These are phyloP conservation scores for Populus simonii DNA, from an alignment of 345 rosid genomes.

Conservation along the genomic window DNA sequence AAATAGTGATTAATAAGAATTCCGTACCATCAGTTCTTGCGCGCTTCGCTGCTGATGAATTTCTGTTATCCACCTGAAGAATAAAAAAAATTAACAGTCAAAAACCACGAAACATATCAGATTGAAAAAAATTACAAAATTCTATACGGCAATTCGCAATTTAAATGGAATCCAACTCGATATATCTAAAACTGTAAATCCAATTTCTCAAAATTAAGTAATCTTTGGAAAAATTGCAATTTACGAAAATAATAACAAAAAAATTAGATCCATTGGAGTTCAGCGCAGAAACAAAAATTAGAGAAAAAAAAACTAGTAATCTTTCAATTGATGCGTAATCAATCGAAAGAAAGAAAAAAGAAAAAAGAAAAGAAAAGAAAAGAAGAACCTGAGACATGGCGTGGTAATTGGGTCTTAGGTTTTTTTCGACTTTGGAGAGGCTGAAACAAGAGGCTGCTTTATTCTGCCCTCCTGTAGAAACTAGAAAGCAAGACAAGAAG, in stretches of 20 bases:
- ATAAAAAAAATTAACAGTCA: not conserved
- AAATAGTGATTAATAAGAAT: not conserved
- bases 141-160: not conserved
- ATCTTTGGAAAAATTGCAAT: too few relatives aligned
- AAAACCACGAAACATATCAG: not conserved
- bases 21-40: constrained; percentile 92
- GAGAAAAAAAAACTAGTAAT: too few relatives aligned
- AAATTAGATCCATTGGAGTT: not conserved
- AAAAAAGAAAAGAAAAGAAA: not conserved
- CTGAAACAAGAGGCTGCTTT: not conserved
- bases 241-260: not conserved
- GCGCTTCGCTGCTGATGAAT: constrained; percentile 93
- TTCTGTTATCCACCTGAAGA: constrained; percentile 86
- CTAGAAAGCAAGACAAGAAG: not conserved
- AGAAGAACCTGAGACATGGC: constrained; percentile 50
- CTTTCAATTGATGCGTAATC: not conserved
- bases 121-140: not conserved
- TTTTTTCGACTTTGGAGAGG: not conserved
- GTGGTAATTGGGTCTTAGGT: not conserved
- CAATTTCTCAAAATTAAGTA: not conserved
- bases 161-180: not conserved
- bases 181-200: not conserved
- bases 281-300: not conserved
- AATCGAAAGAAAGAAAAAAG: not conserved
- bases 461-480: not conserved